These are phyloP conservation scores for Moesziomyces parantarcticus DNA, from an alignment of 1,284 basidiomycete species.

Conservation along the genomic window DNA sequence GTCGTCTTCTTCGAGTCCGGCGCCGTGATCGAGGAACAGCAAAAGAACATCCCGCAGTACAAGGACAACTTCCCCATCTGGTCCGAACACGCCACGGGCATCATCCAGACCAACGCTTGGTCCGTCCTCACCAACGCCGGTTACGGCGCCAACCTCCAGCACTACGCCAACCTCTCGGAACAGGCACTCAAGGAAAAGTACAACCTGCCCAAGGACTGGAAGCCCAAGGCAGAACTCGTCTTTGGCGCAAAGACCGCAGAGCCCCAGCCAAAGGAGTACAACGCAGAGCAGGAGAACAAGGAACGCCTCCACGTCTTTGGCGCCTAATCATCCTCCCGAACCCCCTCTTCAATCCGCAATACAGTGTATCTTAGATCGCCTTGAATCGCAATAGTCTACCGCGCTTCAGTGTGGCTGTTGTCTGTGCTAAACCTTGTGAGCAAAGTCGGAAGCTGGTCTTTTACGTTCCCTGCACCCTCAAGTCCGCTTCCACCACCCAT, in stretches of 20 bases:
- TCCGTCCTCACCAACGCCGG: constrained; percentile 70
- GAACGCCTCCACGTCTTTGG: constrained; percentile 31
- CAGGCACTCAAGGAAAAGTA: constrained; percentile 64
- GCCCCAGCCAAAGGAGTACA: constrained; percentile 30
- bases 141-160: constrained; percentile 70
- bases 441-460: too few relatives aligned
- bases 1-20: constrained; percentile 69
- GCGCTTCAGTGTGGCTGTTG: too few relatives aligned
- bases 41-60: constrained; percentile 69
- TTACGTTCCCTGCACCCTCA: too few relatives aligned
- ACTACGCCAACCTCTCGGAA: constrained; percentile 57
- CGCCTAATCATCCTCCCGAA: constrained; percentile 1
- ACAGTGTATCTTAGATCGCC: too few relatives aligned
- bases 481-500: too few relatives aligned
- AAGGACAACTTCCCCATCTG: constrained; percentile 67
- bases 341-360: too few relatives aligned
- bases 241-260: constrained; percentile 66
- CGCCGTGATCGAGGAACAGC: constrained; percentile 51
- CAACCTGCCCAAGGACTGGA: constrained; percentile 68
- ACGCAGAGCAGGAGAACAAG: constrained; percentile 23
- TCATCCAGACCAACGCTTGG: constrained; percentile 70
- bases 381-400: too few relatives aligned
- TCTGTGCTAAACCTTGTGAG: too few relatives aligned
- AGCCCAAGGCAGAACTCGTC: constrained; percentile 69
- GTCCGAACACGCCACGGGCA: constrained; percentile 57